A percentile compares a stretch with the other conserved stretches of the same genome.
phyloP scores from a whole-genome alignment of 257 asterid genomes.

The Plantago ovata region DNA sequence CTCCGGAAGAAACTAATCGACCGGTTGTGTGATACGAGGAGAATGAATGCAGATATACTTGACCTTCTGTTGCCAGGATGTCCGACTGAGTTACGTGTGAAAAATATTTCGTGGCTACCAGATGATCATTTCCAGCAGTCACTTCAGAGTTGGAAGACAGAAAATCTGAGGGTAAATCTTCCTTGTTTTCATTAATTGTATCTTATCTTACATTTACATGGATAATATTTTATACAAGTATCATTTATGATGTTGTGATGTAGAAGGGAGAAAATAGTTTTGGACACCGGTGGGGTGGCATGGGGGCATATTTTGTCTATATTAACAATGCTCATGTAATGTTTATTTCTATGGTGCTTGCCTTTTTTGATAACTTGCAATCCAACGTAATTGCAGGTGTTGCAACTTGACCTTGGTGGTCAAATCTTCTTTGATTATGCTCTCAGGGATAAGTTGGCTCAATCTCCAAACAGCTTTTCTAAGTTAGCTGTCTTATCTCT shows the following conservation, averaged over 20 bases:
- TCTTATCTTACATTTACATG: no score
- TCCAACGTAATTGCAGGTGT: slow-evolving; percentile 56
- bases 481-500: slow-evolving; percentile 53
- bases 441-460: slow-evolving; percentile 31
- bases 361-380: not conserved
- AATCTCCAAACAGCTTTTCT: slow-evolving; percentile 34
- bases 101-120: slow-evolving; percentile 70
- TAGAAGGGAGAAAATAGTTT: no score
- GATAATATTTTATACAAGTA: no score
- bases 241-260: no score
- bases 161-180: slow-evolving; percentile 47
- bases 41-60: slow-evolving; percentile 40
- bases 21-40: slow-evolving; percentile 48
- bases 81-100: slow-evolving; percentile 63
- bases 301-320: no score
- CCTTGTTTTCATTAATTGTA: slow-evolving; percentile 14
- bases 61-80: slow-evolving; percentile 50
- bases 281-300: no score
- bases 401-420: slow-evolving; percentile 83
- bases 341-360: no score
- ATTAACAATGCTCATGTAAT: no score
- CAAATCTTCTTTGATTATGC: slow-evolving; percentile 49
- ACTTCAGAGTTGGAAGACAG: slow-evolving; percentile 35
- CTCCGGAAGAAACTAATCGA: slow-evolving; percentile 49
- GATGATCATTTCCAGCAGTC: slow-evolving; percentile 45